These are phyloP conservation scores for Psophocarpus tetragonolobus DNA, from an alignment of 306 rosid species.

Conservation along the genomic window DNA sequence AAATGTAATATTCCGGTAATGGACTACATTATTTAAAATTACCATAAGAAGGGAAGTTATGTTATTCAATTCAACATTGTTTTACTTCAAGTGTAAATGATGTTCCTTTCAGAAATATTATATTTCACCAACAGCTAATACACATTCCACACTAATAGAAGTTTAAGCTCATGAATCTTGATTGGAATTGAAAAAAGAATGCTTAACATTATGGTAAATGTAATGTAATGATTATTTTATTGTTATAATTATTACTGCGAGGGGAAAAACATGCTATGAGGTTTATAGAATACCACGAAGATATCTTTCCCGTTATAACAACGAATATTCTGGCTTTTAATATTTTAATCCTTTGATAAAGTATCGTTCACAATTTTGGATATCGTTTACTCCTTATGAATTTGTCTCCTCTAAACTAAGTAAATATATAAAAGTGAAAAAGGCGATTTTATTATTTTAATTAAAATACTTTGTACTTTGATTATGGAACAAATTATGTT, in stretches of 20 bases:
- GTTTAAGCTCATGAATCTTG: background rate
- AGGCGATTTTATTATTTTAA: background rate
- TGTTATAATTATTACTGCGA: background rate
- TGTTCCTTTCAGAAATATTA: background rate
- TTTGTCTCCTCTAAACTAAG: background rate
- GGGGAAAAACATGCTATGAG: background rate
- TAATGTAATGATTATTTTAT: background rate
- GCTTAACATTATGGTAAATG: background rate
- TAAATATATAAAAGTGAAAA: background rate
- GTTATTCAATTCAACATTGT: conserved; percentile 33
- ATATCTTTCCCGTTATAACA: background rate
- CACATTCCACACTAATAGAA: background rate
- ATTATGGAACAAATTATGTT: too few species aligned
- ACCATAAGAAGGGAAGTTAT: conserved; percentile 29
- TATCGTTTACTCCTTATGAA: background rate
- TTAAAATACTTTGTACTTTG: background rate
- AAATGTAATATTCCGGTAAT: conserved; percentile 41
- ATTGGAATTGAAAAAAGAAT: background rate
- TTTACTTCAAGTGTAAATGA: conserved; percentile 34
- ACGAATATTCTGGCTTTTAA: background rate
- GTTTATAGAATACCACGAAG: background rate
- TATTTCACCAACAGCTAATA: background rate
- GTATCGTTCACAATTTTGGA: background rate
- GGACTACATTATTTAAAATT: conserved; percentile 33
- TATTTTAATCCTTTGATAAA: background rate